Conservation (phyloP, 768 basidiomycete species). For the Amanita jacksonii region DNA sequence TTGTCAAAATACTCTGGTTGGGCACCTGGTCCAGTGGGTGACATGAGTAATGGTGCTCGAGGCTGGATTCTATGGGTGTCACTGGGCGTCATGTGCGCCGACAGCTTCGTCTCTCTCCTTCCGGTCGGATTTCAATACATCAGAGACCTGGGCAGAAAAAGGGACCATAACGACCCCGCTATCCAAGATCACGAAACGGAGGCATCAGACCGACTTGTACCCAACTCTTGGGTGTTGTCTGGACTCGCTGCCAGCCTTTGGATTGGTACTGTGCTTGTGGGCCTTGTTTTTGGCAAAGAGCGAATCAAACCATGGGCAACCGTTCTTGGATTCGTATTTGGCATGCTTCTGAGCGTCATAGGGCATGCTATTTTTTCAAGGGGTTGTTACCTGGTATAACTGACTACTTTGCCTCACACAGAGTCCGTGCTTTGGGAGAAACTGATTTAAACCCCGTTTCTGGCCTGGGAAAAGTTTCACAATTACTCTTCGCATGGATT, state of each 20-base stretch:
- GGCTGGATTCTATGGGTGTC: slow-evolving; percentile 98
- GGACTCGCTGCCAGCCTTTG: slow-evolving; percentile 57
- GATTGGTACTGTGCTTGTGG: slow-evolving; percentile 71
- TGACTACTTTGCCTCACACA: too few species aligned
- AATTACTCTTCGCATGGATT: slow-evolving; percentile 88
- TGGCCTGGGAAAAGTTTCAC: slow-evolving; percentile 90
- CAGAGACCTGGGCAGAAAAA: slow-evolving; percentile 19
- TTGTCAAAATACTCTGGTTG: slow-evolving; percentile 74
- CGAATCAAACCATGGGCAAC: slow-evolving; percentile 97
- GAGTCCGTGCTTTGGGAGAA: slow-evolving; percentile 90
- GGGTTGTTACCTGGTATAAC: too few species aligned
- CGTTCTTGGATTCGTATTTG: slow-evolving; percentile 71
- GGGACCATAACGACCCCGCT: slow-evolving; percentile 16
- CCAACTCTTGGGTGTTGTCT: slow-evolving; percentile 61
- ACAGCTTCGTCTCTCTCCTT: slow-evolving; percentile 77
- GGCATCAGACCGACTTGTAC: slow-evolving; percentile 72
- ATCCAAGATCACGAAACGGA: slow-evolving; percentile 61
- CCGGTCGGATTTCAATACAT: slow-evolving; percentile 59
- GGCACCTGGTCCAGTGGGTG: slow-evolving; percentile 89
- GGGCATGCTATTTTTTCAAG: slow-evolving; percentile 49
- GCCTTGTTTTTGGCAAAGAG: slow-evolving; percentile 82
- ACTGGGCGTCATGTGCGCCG: slow-evolving; percentile 91
- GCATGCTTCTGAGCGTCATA: slow-evolving; percentile 76
- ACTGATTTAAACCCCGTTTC: slow-evolving; percentile 92
- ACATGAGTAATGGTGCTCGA: slow-evolving; percentile 81